Evolutionary conservation across 2,329 filamentous ascomycete genomes (phyloP), one percentile per base, ranked within the genome.

Genomic region (Alternaria metachromatica): DNA sequence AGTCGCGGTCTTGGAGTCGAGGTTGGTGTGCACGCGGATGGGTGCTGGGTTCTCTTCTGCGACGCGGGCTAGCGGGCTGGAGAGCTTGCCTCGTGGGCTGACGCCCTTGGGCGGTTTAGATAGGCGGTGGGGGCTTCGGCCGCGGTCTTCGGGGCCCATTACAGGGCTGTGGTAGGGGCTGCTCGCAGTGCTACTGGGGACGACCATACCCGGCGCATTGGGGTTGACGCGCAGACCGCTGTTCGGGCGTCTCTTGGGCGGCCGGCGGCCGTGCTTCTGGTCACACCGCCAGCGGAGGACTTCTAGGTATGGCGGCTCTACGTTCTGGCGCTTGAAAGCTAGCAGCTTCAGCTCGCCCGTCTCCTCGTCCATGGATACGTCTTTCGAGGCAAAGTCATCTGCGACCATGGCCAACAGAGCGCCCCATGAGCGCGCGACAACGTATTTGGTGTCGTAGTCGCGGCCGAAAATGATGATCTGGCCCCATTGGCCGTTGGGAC

Each of bases 381-480:
- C 96, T 67, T 93, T 92, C 71, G 92, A 96, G 72, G 92, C 96
- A 73, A 99, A 84, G 76, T 99, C 96, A 76, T 99, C 96, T 28
- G 96, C 94, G 7, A 97, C 88, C 30, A 90, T 88, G 55, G 94
- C 94, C 20, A 99, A 82, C 77, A 99, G 94, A 10, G 91, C 87
- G 15, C 90, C 88, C 96, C 96, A 99, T 1, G 95, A 98, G 65
- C 92, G 89, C 28, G 96, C 92, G 60, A 99, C 87, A 7, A 99
- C 96, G 77, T 97, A 99, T 83, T 99, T 99, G 81, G 93, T 97
- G 78, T 99, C 96, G 81, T 97, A 99, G 82, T 99, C 96, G 64
- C 96, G 93, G 55, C 96, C 96, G 79, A 97, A 97, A 65, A 99
- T 87, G 74, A 99, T 97, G 69, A 99, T 89, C 80, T 99, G 96